Evolutionary conservation across 2,329 filamentous ascomycete species (phyloP).

Genomic region (Cordyceps javanica): DNA sequence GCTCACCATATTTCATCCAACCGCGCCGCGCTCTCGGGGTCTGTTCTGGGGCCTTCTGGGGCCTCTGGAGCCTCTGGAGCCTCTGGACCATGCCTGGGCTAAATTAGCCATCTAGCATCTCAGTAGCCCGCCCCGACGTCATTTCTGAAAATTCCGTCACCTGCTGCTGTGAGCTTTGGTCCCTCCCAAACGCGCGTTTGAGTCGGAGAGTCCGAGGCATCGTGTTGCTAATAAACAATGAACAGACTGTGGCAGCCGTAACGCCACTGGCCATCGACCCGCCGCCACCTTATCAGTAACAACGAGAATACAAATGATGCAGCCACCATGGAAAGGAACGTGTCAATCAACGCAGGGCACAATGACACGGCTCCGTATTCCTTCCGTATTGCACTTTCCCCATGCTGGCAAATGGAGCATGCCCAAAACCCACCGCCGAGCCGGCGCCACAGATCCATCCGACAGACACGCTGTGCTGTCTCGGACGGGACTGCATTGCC

Average conservation of each 20-base stretch:
- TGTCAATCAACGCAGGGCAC: slow-evolving; percentile 3
- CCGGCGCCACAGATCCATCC: slow-evolving; percentile 8
- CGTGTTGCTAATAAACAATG: no score
- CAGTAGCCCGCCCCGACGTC: not conserved
- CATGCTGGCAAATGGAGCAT: not conserved
- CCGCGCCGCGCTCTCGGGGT: not conserved
- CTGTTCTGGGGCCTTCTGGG: no score
- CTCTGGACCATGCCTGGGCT: not conserved
- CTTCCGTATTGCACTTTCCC: not conserved
- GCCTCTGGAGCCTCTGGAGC: not conserved
- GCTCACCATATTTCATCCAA: not conserved
- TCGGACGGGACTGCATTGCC: not conserved
- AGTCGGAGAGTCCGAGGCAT: no score
- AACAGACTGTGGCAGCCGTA: not conserved
- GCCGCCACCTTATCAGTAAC: not conserved
- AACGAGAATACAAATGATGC: no score
- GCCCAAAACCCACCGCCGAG: not conserved
- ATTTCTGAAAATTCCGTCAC: not conserved
- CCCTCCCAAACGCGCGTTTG: not conserved
- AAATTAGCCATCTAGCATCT: not conserved
- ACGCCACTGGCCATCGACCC: slow-evolving; percentile 4
- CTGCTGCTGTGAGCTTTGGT: not conserved
- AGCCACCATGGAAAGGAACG: slow-evolving; percentile 1
- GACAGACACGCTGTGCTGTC: no score
- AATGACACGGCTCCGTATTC: no score